Evolutionary conservation across 495 filamentous ascomycete genomes (phyloP), one percentile per base, ranked within the genome.

Genomic region (Durotheca rogersii): DNA sequence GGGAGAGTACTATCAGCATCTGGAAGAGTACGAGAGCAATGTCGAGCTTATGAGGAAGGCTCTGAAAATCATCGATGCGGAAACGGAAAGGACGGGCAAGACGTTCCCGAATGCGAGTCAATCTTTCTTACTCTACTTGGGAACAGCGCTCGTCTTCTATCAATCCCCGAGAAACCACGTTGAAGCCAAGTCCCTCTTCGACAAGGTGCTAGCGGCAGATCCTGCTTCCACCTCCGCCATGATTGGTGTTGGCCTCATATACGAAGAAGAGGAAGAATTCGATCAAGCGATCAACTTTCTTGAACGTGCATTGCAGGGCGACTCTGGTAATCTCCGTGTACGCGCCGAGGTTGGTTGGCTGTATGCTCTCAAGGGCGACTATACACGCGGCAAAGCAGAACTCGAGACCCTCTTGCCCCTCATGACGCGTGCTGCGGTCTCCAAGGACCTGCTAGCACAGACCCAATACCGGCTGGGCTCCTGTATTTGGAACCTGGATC

Each of bases 211-310:
- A 0, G 68, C 78, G 32, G 79, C 84, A 27, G 87, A 89, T 37
- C 75, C 82, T 6, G 78, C 74, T 1, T 89, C 87, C 1, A 90
- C 89, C 5, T 70, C 81, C 34, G 93, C 89, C 31, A 73, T 98
- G 27, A 85, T 97, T 39, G 93, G 93, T 2, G 81, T 96, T 40
- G 93, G 93, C 7, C 67, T 96, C 17, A 90, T 98, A 23, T 82
- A 90, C 31, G 88, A 96, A 68, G 91, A 96, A 51, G 88, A 96
- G 57, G 87, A 94, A 54, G 84, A 97, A 33, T 95, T 88, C 64
- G 66, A 72, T 19, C 77, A 84, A 58, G 94, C 94, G 0, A 81
- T 89, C 41, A 76, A 82, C 37, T 95, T 93, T 61, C 67, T 98
- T 7, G 72, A 75, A 23, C 79, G 85, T 51, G 93, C 94, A 0